Conservation (phyloP, 768 basidiomycete species). For the Kondoa subrosea region DNA sequence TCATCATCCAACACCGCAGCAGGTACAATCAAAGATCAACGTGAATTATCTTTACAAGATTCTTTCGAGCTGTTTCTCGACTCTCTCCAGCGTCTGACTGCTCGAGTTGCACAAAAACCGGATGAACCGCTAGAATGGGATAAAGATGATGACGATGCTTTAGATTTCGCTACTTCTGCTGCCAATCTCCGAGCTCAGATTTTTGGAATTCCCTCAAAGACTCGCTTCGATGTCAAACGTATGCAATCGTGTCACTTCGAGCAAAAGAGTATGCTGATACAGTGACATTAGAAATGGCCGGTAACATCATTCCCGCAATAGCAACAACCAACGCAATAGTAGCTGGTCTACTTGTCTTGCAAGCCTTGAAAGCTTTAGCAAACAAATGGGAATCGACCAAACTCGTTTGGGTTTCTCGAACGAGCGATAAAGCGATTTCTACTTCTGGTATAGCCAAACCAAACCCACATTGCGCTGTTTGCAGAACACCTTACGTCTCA, state of each 20-base stretch:
- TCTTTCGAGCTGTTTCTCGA: slow-evolving; percentile 66
- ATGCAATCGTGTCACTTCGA: slow-evolving; percentile 13
- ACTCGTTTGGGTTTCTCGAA: slow-evolving; percentile 58
- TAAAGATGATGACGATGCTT: slow-evolving; percentile 92
- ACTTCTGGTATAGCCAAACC: slow-evolving; percentile 50
- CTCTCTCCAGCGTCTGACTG: slow-evolving; percentile 65
- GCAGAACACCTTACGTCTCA: slow-evolving; percentile 63
- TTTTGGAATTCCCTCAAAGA: slow-evolving; percentile 75
- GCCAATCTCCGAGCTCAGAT: slow-evolving; percentile 81
- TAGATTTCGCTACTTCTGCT: slow-evolving; percentile 90
- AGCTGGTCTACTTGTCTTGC: slow-evolving; percentile 82
- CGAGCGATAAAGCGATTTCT: slow-evolving; percentile 59
- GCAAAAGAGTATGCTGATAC: neutral
- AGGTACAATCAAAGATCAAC: slow-evolving; percentile 59
- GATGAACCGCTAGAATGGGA: slow-evolving; percentile 46
- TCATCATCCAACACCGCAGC: slow-evolving; percentile 24
- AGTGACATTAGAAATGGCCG: slow-evolving; percentile 67
- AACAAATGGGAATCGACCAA: slow-evolving; percentile 37
- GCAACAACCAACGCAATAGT: slow-evolving; percentile 98
- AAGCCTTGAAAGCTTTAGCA: slow-evolving; percentile 68
- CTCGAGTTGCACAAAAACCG: slow-evolving; percentile 43
- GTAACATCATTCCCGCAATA: slow-evolving; percentile 98
- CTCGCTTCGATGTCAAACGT: slow-evolving; percentile 96
- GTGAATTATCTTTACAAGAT: slow-evolving; percentile 55
- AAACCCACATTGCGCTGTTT: slow-evolving; percentile 64